Base-by-base conservation (phyloP, 768 basidiomycete species). In the Kondoa malvinella region DNA sequence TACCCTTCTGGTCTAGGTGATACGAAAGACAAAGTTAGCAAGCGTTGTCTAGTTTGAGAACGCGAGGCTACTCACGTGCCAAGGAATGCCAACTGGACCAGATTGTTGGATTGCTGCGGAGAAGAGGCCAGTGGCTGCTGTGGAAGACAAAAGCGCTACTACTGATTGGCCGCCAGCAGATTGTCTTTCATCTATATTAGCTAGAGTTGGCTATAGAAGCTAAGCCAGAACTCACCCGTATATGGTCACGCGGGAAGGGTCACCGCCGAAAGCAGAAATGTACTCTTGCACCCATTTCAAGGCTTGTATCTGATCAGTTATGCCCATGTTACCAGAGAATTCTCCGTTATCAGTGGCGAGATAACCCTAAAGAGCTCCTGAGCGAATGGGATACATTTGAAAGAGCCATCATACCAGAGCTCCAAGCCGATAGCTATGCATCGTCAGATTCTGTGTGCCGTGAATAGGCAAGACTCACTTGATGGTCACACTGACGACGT, bases 191-290 rank as follows among this genome's bases (percentile, higher is more conserved):
- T n/a, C n/a, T n/a, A n/a, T n/a, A n/a, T 31, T 27, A 30, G 27
- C 40, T 8, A 50, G 40, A 8, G 12, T 8, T 8, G 21, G 8
- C 21, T 27, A 30, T 27, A 16, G 61, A 25, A 8, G 33, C 29
- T 30, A 3, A 21, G n/a, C 27, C 8, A 25, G 15, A 4, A 14
- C 58, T 16, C 17, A 63, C 33, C 15, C 61, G 32, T 31, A 63
- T 26, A 63, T 33, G 12, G 61, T 63, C 26, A 63, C 30, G 2
- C 31, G 3, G 15, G 3, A 16, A n/a, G 82, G 82, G 74, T 85
- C 82, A 1, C 85, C 85, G 21, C 85, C 85, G 71, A 87, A 87
- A 3, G 80, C 80, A 2, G 78, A 80, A 21, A 87, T 82, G 71
- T 87, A 85, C 14, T 83, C 77, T 68, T 85, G 81, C 1, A 87